Base-by-base conservation (phyloP, 306 rosid genomes). In the Rubus parviflorus region DNA sequence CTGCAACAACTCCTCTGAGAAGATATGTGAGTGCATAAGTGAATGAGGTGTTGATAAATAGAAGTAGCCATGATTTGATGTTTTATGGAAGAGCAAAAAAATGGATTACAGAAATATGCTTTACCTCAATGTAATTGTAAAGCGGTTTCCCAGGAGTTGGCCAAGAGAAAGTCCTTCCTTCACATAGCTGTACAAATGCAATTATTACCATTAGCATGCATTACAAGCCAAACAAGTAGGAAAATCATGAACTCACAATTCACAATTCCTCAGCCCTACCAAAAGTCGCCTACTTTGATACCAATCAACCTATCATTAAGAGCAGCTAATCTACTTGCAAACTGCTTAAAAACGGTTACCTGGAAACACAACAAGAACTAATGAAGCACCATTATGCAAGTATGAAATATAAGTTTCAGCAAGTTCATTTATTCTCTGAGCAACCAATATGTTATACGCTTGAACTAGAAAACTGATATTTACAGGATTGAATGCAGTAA, bases 1-100 rank as follows among this genome's bases (percentile, higher is more conserved):
- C 91, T 82, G 97, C 88, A 87, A 92, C 90, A 87, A 95, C 87
- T 72, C 97, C 99, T 88, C 99, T 95, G 96, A 80, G 79, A 82
- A 85, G 60, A 69, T 46, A 82, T 17, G 82, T 76, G 73, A 83
- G 83, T 37, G 63, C 67, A 72, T 7, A 37, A 79, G 20, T 6
- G 8, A 69, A 14, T 49, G 67, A 70, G 46, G 35, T 60, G 25
- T n/a, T 25, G 7, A 76, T 49, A 19, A 51, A 41, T 2, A 77
- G 40, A 72, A 45, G 35, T 8, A n/a, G 38, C 63, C 60, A 70
- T 23, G 15, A n/a, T 30, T 11, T 10, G 37, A 41, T 67, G 41
- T 15, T 42, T 60, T 16, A 68, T 60, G 66, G 40, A 20, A 78
- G 70, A n/a, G 68, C 11, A 64, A 37, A 74, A 72, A 73, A 78